Percentiles rank a stretch among this genome's conserved stretches.
phyloP scores from a whole-genome alignment of 78 protist species.

The Blattamonas nauphoetae region DNA sequence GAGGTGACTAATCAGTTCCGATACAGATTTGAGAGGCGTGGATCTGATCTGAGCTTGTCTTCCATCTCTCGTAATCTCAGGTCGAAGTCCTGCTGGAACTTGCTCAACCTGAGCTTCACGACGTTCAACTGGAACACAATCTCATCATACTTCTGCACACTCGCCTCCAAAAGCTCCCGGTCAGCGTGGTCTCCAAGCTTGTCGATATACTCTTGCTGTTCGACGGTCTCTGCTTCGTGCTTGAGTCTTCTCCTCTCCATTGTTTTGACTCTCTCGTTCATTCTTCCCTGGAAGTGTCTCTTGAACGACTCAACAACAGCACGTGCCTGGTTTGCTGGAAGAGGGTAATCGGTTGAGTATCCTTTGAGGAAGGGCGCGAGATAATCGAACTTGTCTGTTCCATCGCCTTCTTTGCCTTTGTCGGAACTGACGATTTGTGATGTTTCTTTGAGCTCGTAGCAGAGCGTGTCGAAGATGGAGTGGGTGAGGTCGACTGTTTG shows the following conservation, averaged over 20 bases:
- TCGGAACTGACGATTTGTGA: neutral
- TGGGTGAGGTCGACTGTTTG: neutral
- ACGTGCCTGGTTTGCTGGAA: neutral
- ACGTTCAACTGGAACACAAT: neutral
- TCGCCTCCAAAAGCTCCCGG: neutral
- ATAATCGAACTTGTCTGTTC: neutral
- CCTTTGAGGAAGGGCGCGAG: neutral
- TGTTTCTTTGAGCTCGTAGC: neutral
- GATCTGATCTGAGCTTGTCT: neutral
- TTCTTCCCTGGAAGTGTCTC: neutral
- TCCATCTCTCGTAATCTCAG: neutral
- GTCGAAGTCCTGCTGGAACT: neutral
- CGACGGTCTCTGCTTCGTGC: neutral
- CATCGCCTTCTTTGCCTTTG: neutral
- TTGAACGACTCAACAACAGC: neutral
- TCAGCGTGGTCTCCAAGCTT: conserved; percentile 8
- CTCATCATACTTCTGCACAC: neutral
- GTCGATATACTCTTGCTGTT: neutral
- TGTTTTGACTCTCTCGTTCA: neutral
- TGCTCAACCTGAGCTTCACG: neutral
- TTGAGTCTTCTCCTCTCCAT: neutral
- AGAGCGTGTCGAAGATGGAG: neutral
- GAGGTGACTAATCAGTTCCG: too few relatives aligned
- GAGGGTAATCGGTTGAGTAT: neutral
- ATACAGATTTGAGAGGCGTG: too few relatives aligned